Evolutionary conservation across 345 rosid species (phyloP).

Genomic region (Eucalyptus regnans): DNA sequence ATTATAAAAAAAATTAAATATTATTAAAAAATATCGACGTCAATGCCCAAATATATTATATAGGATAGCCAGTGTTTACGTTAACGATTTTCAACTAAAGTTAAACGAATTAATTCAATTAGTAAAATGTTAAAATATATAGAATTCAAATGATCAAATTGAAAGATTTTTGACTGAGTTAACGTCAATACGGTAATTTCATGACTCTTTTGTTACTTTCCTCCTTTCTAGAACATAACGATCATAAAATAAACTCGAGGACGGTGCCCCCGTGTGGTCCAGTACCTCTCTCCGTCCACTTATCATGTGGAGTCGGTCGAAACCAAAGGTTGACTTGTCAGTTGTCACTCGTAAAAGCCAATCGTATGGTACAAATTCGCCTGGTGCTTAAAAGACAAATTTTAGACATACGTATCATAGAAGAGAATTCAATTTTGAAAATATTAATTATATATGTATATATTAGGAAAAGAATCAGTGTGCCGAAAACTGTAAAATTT

Average conservation of each 20-base stretch:
- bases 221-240: not conserved
- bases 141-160: no score
- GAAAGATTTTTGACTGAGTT: no score
- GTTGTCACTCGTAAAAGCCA: not conserved
- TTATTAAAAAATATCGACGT: no score
- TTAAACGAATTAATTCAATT: no score
- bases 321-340: not conserved
- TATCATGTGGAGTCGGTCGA: not conserved
- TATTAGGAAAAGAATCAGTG: not conserved
- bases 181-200: no score
- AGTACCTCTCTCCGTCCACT: not conserved
- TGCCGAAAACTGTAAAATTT: not conserved
- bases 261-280: not conserved
- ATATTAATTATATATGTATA: not conserved
- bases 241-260: not conserved
- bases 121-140: no score
- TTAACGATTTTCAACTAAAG: no score
- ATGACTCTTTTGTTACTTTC: not conserved
- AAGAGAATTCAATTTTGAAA: not conserved
- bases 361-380: not conserved
- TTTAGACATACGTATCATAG: not conserved
- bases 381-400: not conserved
- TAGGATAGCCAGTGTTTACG: rapidly evolving
- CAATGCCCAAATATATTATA: rapidly evolving
- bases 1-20: no score